These are phyloP conservation scores for Aspergillus wentii DNA, from an alignment of 495 filamentous ascomycete species.

Conservation along the genomic window DNA sequence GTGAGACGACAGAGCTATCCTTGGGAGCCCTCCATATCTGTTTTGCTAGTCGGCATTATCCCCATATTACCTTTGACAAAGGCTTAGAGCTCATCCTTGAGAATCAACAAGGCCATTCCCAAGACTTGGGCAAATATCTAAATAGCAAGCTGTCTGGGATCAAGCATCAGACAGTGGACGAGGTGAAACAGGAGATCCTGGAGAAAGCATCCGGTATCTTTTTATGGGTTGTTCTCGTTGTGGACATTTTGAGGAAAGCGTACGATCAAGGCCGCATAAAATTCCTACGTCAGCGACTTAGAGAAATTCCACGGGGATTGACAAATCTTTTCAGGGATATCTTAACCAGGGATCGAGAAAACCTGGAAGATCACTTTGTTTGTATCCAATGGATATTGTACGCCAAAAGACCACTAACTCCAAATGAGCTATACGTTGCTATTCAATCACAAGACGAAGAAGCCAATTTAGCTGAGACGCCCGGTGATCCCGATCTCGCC, in stretches of 20 bases:
- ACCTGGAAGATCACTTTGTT: constrained; percentile 21
- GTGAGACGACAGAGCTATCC: constrained; percentile 9
- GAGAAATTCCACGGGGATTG: constrained; percentile 28
- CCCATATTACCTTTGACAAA: constrained; percentile 31
- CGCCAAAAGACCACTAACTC: constrained; percentile 22
- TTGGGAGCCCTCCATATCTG: constrained; percentile 23
- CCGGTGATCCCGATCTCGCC: too few species aligned
- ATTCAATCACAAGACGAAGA: constrained; percentile 16
- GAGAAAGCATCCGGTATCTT: constrained; percentile 41
- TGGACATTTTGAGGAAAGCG: constrained; percentile 44
- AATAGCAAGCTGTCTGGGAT: constrained; percentile 14
- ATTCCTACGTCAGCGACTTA: constrained; percentile 19
- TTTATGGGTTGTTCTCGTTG: too few species aligned
- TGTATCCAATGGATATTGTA: constrained; percentile 36
- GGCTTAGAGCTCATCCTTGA: constrained; percentile 25
- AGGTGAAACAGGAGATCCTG: constrained; percentile 21
- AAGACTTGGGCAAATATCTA: constrained; percentile 21
- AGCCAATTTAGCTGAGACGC: too few species aligned
- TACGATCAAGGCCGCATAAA: constrained; percentile 16
- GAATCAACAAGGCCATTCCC: constrained; percentile 20
- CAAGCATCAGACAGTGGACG: constrained; percentile 6
- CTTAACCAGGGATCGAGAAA: constrained; percentile 20
- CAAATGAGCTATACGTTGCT: constrained; percentile 28
- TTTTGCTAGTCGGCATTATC: constrained; percentile 50
- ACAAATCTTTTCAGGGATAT: constrained; percentile 37